A percentile compares a stretch with the other conserved stretches of the same genome.
These are phyloP conservation scores for Colletotrichum sp. DNA, from an alignment of 2,329 filamentous ascomycete species.

Conservation along the genomic window DNA sequence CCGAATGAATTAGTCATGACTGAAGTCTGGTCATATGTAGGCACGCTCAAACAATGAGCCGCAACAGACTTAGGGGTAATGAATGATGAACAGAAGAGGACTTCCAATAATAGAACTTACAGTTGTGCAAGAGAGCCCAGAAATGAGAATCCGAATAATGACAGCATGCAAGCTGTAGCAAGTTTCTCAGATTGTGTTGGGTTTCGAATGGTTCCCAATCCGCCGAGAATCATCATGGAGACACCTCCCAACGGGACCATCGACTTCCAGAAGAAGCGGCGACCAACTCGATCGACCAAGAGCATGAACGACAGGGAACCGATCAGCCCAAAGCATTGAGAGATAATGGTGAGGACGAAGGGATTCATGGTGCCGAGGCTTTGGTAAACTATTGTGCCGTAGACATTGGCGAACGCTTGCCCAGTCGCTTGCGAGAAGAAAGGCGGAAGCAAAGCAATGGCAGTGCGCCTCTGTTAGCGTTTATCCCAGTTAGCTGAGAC, in stretches of 20 bases:
- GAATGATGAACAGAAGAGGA: not conserved
- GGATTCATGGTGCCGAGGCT: not conserved
- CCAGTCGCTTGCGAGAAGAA: not conserved
- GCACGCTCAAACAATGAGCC: not conserved
- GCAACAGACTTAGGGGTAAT: not conserved
- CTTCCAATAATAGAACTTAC: not conserved
- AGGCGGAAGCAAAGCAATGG: not conserved
- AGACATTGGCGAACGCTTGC: not conserved
- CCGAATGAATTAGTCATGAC: not conserved
- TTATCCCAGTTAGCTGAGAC: not conserved
- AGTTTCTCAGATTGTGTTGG: not conserved
- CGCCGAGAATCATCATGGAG: not conserved
- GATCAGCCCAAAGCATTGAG: not conserved
- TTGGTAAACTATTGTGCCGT: not conserved
- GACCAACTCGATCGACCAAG: not conserved
- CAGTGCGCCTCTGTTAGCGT: not conserved
- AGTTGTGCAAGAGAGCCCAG: not conserved
- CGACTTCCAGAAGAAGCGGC: not conserved
- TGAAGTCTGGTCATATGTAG: not conserved
- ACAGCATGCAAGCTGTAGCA: not conserved
- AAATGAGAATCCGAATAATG: not conserved
- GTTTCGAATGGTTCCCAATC: not conserved
- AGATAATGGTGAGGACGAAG: not conserved
- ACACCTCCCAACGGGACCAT: not conserved
- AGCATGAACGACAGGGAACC: not conserved